These are phyloP conservation scores for Dactylorhiza incarnata DNA, from an alignment of 106 monocot species.

Conservation along the genomic window DNA sequence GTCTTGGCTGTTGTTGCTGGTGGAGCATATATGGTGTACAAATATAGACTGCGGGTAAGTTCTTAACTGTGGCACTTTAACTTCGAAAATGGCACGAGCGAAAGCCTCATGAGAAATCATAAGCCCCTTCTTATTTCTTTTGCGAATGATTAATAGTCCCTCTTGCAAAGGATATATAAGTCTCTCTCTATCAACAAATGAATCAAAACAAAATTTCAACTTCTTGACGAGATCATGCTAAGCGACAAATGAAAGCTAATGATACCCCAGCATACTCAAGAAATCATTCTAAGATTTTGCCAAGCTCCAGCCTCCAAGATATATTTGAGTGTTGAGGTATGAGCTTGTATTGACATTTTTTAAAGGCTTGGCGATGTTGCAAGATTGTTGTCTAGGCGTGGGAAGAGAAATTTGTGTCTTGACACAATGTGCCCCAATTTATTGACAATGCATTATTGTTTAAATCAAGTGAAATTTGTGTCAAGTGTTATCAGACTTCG, in stretches of 20 bases:
- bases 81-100: not conserved
- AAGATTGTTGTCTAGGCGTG: not conserved
- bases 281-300: not conserved
- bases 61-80: not conserved
- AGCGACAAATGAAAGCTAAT: not conserved
- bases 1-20: conserved; percentile 40
- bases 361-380: not conserved
- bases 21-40: conserved; percentile 81
- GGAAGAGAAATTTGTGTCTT: too few relatives aligned
- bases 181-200: not conserved
- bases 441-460: not conserved
- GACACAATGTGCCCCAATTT: not conserved
- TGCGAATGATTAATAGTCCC: too few relatives aligned
- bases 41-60: conserved; percentile 90
- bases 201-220: not conserved
- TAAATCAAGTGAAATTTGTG: not conserved
- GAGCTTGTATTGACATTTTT: not conserved
- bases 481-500: not conserved
- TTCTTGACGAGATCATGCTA: not conserved
- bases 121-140: too few relatives aligned
- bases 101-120: not conserved
- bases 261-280: not conserved
- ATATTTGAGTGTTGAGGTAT: not conserved
- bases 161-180: not conserved
- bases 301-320: not conserved